Percentiles rank a stretch among this genome's conserved stretches.
phyloP scores from a whole-genome alignment of 371 early-diverging fungal species.

The Saksenaea vasiformis region DNA sequence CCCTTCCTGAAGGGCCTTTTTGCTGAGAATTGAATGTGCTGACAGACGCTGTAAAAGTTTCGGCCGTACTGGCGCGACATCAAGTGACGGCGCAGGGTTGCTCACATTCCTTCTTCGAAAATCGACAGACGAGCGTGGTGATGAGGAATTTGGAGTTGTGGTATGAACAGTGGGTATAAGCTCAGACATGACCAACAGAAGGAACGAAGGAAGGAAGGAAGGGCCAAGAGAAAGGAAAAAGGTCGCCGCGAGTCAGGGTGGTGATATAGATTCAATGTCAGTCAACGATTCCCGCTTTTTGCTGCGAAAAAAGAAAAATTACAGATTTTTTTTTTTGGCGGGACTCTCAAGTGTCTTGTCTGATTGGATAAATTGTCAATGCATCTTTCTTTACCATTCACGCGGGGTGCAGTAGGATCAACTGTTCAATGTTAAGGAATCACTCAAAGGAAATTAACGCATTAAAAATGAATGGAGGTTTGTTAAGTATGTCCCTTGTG shows the following conservation, averaged over 20 bases:
- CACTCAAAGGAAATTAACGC: too few species aligned
- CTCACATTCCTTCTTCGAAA: neutral
- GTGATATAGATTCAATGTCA: neutral
- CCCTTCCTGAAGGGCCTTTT: neutral
- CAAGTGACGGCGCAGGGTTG: neutral
- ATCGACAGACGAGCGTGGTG: neutral
- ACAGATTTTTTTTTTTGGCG: neutral
- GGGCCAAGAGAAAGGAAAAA: neutral
- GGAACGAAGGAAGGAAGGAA: too few species aligned
- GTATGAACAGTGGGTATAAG: neutral
- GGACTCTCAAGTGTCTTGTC: too few species aligned
- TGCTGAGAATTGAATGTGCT: constrained; percentile 1
- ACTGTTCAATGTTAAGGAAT: too few species aligned
- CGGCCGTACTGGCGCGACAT: neutral
- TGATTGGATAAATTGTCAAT: too few species aligned
- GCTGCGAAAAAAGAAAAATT: neutral
- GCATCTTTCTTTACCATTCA: too few species aligned
- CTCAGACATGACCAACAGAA: neutral
- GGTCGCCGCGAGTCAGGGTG: neutral
- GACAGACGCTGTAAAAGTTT: neutral
- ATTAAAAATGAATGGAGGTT: too few species aligned
- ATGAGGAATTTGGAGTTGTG: neutral
- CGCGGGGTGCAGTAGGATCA: too few species aligned
- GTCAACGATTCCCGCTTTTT: neutral
- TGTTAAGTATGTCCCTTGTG: too few species aligned